Percentiles rank a stretch among this genome's conserved stretches.
phyloP scores from a whole-genome alignment of 768 basidiomycete species.

The Suillus subluteus region DNA sequence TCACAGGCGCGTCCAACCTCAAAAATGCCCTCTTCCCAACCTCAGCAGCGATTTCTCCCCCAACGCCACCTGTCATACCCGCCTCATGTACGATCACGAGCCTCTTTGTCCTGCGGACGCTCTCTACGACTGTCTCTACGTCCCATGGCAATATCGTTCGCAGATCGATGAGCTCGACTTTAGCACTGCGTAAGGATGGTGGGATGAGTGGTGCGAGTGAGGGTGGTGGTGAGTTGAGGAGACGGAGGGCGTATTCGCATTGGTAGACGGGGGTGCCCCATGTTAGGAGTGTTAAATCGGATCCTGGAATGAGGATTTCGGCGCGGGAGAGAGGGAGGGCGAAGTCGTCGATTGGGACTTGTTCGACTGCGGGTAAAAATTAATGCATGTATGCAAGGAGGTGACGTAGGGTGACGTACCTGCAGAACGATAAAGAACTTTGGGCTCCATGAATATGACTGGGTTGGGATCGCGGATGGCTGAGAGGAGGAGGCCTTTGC shows the following conservation, averaged over 20 bases:
- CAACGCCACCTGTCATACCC: constrained; percentile 83
- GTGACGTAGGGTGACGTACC: constrained; percentile 40
- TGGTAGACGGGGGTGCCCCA: constrained; percentile 96
- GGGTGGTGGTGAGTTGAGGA: constrained; percentile 69
- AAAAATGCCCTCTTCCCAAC: constrained; percentile 84
- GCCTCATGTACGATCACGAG: constrained; percentile 94
- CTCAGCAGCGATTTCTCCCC: constrained; percentile 90
- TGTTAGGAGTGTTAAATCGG: constrained; percentile 86
- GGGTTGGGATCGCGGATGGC: constrained; percentile 94
- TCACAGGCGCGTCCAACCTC: constrained; percentile 86
- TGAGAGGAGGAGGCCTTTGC: constrained; percentile 86
- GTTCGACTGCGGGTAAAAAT: constrained; percentile 61
- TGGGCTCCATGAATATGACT: constrained; percentile 94
- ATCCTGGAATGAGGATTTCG: constrained; percentile 72
- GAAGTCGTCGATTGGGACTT: constrained; percentile 90
- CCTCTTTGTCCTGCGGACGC: constrained; percentile 83
- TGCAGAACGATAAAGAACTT: constrained; percentile 90
- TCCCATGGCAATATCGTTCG: constrained; percentile 92
- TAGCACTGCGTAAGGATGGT: constrained; percentile 61
- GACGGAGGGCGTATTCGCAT: constrained; percentile 80
- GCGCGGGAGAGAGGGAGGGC: constrained; percentile 82
- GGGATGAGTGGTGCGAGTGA: constrained; percentile 70
- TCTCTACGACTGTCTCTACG: constrained; percentile 75
- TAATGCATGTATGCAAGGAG: constrained; percentile 6
- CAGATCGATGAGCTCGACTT: constrained; percentile 88